Conservation (phyloP, 495 filamentous ascomycete species). For the Evansstolkia leycettana region DNA sequence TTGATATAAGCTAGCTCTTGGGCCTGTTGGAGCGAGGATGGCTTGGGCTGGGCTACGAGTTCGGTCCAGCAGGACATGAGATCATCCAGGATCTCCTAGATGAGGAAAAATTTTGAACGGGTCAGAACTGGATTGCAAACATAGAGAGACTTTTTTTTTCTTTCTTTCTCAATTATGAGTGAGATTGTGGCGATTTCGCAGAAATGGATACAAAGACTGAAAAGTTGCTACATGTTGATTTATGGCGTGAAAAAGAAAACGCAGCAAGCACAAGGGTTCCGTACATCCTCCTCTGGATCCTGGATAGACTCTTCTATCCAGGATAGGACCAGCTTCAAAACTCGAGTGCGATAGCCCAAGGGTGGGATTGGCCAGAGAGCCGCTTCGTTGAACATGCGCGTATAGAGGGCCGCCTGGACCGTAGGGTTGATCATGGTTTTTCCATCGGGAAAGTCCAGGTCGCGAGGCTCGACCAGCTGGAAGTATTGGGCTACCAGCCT, state of each 20-base stretch:
- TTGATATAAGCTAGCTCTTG: constrained; percentile 67
- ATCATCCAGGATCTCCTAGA: constrained; percentile 63
- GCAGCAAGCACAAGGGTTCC: constrained; percentile 13
- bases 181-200: not conserved
- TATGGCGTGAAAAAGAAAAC: not conserved
- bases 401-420: constrained; percentile 51
- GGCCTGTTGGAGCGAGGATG: constrained; percentile 45
- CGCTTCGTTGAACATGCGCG: constrained; percentile 48
- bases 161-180: not conserved
- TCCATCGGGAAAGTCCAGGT: constrained; percentile 42
- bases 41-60: constrained; percentile 46
- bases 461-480: constrained; percentile 46
- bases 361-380: constrained; percentile 44
- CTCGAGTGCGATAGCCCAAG: constrained; percentile 51
- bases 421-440: constrained; percentile 35
- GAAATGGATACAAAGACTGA: not conserved
- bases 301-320: constrained; percentile 55
- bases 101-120: constrained; percentile 8
- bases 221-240: too few relatives aligned
- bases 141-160: constrained; percentile 2
- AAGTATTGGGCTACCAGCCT: constrained; percentile 46
- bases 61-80: constrained; percentile 49
- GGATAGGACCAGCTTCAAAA: constrained; percentile 56
- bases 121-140: not conserved
- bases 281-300: constrained; percentile 78